Evolutionary conservation across 441 rosid genomes (phyloP).

Genomic region (Dalechampia spathulata): DNA sequence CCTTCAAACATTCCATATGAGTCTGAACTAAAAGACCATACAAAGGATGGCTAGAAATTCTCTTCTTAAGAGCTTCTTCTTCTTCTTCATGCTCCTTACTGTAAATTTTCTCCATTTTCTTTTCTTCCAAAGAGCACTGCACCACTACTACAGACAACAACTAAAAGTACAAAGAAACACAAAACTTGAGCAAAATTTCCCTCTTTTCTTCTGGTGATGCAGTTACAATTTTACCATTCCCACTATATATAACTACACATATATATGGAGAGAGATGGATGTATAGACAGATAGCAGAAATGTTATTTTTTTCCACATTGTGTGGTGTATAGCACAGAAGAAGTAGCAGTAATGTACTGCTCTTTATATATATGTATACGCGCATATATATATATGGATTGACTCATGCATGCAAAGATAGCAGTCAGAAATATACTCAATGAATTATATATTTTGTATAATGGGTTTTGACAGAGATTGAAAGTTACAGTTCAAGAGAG

Average conservation of each 20-base stretch:
- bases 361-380: background rate
- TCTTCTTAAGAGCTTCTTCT: slow-evolving; percentile 31
- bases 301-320: background rate
- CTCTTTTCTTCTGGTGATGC: too few species aligned
- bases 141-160: too few species aligned
- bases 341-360: background rate
- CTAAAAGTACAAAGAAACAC: too few species aligned
- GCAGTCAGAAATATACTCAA: slow-evolving; percentile 19
- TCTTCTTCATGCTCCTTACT: slow-evolving; percentile 9
- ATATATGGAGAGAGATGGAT: background rate
- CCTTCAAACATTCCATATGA: slow-evolving; percentile 52
- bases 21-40: slow-evolving; percentile 32
- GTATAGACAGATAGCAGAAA: background rate
- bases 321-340: background rate
- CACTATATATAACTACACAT: too few species aligned
- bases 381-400: slow-evolving; percentile 13
- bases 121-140: background rate
- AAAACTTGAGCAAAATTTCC: too few species aligned
- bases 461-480: slow-evolving; percentile 18
- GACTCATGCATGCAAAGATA: slow-evolving; percentile 30
- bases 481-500: slow-evolving; percentile 39
- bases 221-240: too few species aligned
- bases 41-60: slow-evolving; percentile 45
- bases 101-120: background rate
- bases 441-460: slow-evolving; percentile 1